Evolutionary conservation across 176 grass and related monocot species (phyloP).

Genomic region (Tillandsia fasciculata): DNA sequence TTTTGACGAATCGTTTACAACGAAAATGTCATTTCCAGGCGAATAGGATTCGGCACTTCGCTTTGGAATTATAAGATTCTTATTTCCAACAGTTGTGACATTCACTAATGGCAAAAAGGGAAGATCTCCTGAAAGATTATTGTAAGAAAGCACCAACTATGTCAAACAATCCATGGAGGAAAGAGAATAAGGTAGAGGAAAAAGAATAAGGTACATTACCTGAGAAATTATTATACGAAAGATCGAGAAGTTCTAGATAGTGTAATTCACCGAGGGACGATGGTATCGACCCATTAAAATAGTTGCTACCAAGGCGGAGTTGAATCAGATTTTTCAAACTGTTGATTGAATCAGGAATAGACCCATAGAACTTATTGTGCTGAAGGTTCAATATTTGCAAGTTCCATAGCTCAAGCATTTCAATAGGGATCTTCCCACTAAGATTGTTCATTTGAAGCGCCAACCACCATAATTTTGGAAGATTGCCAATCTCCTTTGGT

Average conservation of each 20-base stretch:
- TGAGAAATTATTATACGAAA: conserved; percentile 63
- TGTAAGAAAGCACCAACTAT: conserved; percentile 42
- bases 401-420: conserved; percentile 6
- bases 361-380: conserved; percentile 30
- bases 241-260: conserved; percentile 60
- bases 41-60: too few species aligned
- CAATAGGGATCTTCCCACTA: conserved; percentile 8
- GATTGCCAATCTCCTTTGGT: conserved; percentile 23
- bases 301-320: conserved; percentile 54
- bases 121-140: conserved; percentile 52
- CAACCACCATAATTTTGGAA: conserved; percentile 34
- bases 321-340: conserved; percentile 15
- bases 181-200: conserved; percentile 9
- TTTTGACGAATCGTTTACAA: too few species aligned
- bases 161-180: conserved; percentile 12
- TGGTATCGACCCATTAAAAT: conserved; percentile 38
- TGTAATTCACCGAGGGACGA: background rate
- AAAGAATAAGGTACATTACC: conserved; percentile 33
- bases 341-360: conserved; percentile 28
- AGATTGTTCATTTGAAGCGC: conserved; percentile 45
- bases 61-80: background rate
- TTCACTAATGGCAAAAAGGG: conserved; percentile 14
- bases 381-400: conserved; percentile 46
- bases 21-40: background rate
- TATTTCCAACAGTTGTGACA: conserved; percentile 28